These are phyloP conservation scores for Pisolithus microcarpus DNA, from an alignment of 768 basidiomycete genomes.

Conservation along the genomic window DNA sequence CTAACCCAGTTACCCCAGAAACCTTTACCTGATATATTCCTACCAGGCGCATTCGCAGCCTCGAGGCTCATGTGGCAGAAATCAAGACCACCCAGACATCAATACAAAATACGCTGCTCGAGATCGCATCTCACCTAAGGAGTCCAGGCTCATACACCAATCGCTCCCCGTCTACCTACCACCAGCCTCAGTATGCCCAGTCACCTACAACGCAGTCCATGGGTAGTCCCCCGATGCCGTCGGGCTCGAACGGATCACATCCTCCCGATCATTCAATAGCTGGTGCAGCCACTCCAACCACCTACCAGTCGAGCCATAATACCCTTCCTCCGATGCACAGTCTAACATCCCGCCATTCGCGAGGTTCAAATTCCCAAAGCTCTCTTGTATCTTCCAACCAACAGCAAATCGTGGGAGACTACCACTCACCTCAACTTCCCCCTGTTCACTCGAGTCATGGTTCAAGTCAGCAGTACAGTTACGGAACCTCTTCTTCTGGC, in stretches of 20 bases:
- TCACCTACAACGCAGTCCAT: conserved; percentile 65
- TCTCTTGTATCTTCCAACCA: conserved; percentile 26
- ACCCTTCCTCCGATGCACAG: conserved; percentile 26
- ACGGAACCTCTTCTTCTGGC: conserved; percentile 36
- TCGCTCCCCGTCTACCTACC: conserved; percentile 59
- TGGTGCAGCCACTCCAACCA: conserved; percentile 24
- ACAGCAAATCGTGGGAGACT: conserved; percentile 32
- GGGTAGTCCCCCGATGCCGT: conserved; percentile 39
- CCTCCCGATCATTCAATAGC: conserved; percentile 17
- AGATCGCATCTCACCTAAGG: conserved; percentile 76
- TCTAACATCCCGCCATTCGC: conserved; percentile 23
- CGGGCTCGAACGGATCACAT: conserved; percentile 32
- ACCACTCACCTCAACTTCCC: conserved; percentile 37
- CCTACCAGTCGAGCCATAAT: conserved; percentile 21
- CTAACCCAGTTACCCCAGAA: conserved; percentile 8
- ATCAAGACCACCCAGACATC: conserved; percentile 65
- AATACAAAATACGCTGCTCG: conserved; percentile 74
- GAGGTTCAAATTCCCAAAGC: conserved; percentile 30
- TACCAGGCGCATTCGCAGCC: conserved; percentile 78
- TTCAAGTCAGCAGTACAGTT: conserved; percentile 23
- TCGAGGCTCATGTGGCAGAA: conserved; percentile 81
- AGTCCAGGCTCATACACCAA: conserved; percentile 37
- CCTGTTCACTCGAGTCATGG: conserved; percentile 38
- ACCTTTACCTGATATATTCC: conserved; percentile 11
- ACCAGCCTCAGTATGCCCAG: conserved; percentile 44